Evolutionary conservation across 805 yeast species (phyloP).

Genomic region (Myxozyma kluyveri): DNA sequence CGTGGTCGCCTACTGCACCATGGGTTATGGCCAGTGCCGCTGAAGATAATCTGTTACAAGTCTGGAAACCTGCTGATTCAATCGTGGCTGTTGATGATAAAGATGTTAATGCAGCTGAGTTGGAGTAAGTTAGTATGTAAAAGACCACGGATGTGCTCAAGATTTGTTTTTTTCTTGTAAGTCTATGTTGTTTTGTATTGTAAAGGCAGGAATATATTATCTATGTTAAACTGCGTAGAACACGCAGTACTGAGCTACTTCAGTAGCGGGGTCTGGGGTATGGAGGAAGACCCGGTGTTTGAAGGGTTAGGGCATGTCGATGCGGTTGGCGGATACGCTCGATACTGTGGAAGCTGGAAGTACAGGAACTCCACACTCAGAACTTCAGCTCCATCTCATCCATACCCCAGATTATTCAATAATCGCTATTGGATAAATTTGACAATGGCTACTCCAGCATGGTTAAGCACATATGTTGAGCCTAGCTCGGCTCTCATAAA

Average conservation of each 20-base stretch:
- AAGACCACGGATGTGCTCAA: not conserved
- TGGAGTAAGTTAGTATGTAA: slow-evolving; percentile 30
- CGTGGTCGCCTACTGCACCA: slow-evolving; percentile 60
- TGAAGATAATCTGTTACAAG: slow-evolving; percentile 70
- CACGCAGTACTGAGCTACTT: too few species aligned
- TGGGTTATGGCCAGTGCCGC: slow-evolving; percentile 65
- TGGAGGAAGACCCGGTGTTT: too few species aligned
- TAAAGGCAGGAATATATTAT: too few species aligned
- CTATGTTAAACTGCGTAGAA: too few species aligned
- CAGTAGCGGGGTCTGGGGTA: too few species aligned
- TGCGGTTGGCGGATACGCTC: too few species aligned
- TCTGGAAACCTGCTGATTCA: slow-evolving; percentile 67
- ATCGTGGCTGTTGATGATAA: slow-evolving; percentile 44
- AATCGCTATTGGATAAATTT: too few species aligned
- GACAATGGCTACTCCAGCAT: slow-evolving; percentile 7
- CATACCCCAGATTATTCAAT: too few species aligned
- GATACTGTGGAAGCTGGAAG: too few species aligned
- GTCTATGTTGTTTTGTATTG: not conserved
- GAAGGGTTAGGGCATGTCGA: too few species aligned
- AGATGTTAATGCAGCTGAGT: slow-evolving; percentile 35
- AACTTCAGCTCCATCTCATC: too few species aligned
- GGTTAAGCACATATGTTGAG: slow-evolving; percentile 10
- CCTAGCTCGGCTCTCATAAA: slow-evolving; percentile 10
- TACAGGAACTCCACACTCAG: too few species aligned
- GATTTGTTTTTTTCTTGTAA: not conserved